Evolutionary conservation across 2,329 filamentous ascomycete genomes (phyloP), one percentile per base, ranked within the genome.

Genomic region (Aspergillus fischeri): DNA sequence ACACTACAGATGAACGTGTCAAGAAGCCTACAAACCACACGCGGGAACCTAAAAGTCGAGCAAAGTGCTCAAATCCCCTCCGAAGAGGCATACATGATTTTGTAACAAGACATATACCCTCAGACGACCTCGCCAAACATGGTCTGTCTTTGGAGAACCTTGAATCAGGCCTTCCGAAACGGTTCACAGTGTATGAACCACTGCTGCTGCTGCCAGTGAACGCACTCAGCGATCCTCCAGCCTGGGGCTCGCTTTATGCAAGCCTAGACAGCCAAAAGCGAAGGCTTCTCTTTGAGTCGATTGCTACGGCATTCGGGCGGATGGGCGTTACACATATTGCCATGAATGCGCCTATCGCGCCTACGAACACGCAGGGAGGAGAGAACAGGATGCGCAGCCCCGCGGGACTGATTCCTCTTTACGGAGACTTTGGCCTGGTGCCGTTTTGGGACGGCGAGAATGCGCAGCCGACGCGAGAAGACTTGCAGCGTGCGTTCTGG

Each of bases 311-410:
- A 0, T 75, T 85, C 47, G 64, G 68, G 48, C 52, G 60, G 2
- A 59, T 67, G 48, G 67, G 70, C 14, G 71, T 80, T 32, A 84
- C 83, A 0, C 83, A 86, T 66, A 73, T 87, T 51, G 85, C 84
- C 0, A 70, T 83, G 54, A 86, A 85, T 65, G 80, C 80, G 2
- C 82, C 83, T 0, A 87, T 87, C 25, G 77, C 78, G 1, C 60
- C 63, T 49, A 69, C 60, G 7, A 64, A 66, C 52, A 45, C 59
- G 0, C 56, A 67, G n/a, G 68, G 70, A 3, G 64, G 67, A 20
- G 83, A 87, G 63, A 96, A 96, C 69, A 76, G 88, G 14, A 80
- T 95, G 56, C 85, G 92, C 48, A 86, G 86, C 51, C 93, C 93
- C 0, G 83, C 80, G 45, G 83, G 87, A 20, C 79, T 97, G 29